Conservation (phyloP, 352 stramenopile species). For the Phytopythium chamaehyphon region DNA sequence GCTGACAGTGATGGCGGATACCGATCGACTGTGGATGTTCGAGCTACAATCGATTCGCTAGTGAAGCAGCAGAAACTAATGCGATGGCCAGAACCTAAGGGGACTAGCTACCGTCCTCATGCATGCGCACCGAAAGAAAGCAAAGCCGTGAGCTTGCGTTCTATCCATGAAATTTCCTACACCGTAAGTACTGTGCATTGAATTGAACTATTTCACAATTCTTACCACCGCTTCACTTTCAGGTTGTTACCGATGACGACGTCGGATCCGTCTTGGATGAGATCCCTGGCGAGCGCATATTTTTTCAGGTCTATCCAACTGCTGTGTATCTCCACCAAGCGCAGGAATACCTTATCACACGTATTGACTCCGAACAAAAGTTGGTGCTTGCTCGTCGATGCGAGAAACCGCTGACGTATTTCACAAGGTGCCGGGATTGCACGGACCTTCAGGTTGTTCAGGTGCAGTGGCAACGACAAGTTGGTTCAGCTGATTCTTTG, state of each 20-base stretch:
- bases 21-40: constrained; percentile 8
- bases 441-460: constrained; percentile 86
- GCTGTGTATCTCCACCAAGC: constrained; percentile 91
- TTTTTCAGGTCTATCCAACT: constrained; percentile 91
- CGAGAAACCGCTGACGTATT: constrained; percentile 73
- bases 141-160: constrained; percentile 54
- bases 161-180: constrained; percentile 66
- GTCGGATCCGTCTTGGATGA: constrained; percentile 70
- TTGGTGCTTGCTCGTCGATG: constrained; percentile 71
- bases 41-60: constrained; percentile 18
- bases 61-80: constrained; percentile 46
- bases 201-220: neutral
- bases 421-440: constrained; percentile 82
- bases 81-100: constrained; percentile 17
- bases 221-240: neutral
- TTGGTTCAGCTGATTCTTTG: constrained; percentile 7
- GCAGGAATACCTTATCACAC: constrained; percentile 88
- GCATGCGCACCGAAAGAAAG: constrained; percentile 58
- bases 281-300: constrained; percentile 81
- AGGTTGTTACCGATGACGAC: constrained; percentile 55
- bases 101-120: constrained; percentile 49
- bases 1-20: neutral
- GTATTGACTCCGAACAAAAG: constrained; percentile 66
- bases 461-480: constrained; percentile 24
- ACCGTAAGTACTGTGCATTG: constrained; percentile 14